Evolutionary conservation across 2,329 filamentous ascomycete species (phyloP), one percentile per base, ranked within the genome.

Genomic region (Colletotrichum karsti): DNA sequence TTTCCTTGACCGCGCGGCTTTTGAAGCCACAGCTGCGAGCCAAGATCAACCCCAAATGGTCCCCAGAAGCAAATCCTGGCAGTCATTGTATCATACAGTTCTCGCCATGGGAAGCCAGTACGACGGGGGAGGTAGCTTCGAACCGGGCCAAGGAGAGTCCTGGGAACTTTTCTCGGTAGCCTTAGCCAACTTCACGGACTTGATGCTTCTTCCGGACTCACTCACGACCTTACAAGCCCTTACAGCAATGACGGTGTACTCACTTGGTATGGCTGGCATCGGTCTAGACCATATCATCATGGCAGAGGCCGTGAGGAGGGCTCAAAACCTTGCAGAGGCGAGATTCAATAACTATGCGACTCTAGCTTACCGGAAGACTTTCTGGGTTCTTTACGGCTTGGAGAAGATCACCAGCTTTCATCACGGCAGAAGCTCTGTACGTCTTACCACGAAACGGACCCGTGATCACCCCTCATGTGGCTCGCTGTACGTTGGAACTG

Each of bases 381-480:
- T 83, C 57, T 83, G 80, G 80, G 77, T 80, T 0, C 73, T 82
- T 15, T 82, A 82, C 57, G 71, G 72, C 9, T 42, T 82, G 18
- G 81, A 83, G 51, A 82, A 82, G 54, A 72, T 73, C 7, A 66
- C 69, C 1, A 76, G 71, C 30, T 80, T 82, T 55, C 73, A 74
- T 33, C 70, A 69, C 7, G 72, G 75, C 5, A 73, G 70, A 22
- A 74, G 70, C 53, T 81, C 80, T 12, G 77, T 81, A 54, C 69
- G 76, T 73, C 15, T 10, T 20, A n/a, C n/a, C n/a, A n/a, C n/a
- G n/a, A n/a, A n/a, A n/a, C n/a, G n/a, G n/a, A n/a, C n/a, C n/a
- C n/a, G n/a, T n/a, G n/a, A n/a, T n/a, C n/a, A n/a, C n/a, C n/a
- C n/a, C n/a, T n/a, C n/a, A n/a, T n/a, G n/a, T n/a, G n/a, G n/a